Base-by-base conservation (phyloP, 352 stramenopile genomes). In the Pythium vanterpoolii region DNA sequence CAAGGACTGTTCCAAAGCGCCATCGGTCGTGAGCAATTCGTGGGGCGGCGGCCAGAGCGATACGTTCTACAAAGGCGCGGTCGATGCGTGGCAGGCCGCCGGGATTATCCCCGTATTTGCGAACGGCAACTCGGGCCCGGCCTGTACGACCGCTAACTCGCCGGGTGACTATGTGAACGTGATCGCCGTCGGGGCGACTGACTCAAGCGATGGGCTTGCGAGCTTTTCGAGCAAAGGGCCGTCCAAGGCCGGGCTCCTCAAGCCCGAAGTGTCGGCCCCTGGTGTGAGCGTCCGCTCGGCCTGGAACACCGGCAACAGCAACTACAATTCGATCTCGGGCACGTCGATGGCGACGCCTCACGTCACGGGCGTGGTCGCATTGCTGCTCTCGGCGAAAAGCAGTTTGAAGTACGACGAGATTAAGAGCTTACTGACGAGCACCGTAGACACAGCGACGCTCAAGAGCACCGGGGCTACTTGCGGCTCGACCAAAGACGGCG, bases 261-360 rank as follows among this genome's bases (percentile, higher is more conserved):
- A 74, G 55, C 69, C 69, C 9, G 61, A 71, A 5, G 42, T 76
- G 19, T 71, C 45, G 28, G 58, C 58, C 16, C 47, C 56, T 27
- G 56, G 56, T 21, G 27, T 52, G 1, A 21, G 21, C 21, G 69
- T 71, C 1, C 38, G 36, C 14, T 74, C 62, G 6, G 30, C 66
- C 2, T 56, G 40, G 31, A 64, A 55, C 42, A 51, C 42, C 2
- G 34, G 36, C 34, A 51, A 65, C 26, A 46, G 30, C 13, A 38
- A 5, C 13, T 74, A 72, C 51, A 49, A 44, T n/a, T 39, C 56
- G 14, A 48, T 64, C 23, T 66, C 48, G 2, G 66, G 70, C 7
- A 74, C 70, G 23, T 64, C 45, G n/a, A 73, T 73, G 68, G 70
- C 66, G n/a, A 62, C 70, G 27, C 70, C 66, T 4, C 69, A 77